Conservation (phyloP, 2,329 filamentous ascomycete genomes). For the Zymoseptoria crescenta region DNA sequence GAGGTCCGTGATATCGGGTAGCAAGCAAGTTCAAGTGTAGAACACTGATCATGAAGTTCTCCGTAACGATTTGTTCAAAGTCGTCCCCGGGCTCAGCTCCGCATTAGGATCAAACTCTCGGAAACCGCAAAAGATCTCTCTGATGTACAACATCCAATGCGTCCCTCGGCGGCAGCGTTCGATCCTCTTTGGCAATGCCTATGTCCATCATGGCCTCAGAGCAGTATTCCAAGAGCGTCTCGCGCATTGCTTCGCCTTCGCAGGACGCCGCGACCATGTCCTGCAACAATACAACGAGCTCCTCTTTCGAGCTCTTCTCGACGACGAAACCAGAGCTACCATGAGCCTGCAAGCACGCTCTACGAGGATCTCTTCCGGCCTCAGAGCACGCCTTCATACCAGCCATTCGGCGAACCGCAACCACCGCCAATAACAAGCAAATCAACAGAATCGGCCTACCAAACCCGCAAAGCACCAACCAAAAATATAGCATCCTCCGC, state of each 20-base stretch:
- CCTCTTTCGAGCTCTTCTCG: constrained; percentile 1
- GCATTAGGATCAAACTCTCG: too few relatives aligned
- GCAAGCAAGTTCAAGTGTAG: too few relatives aligned
- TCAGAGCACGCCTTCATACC: neutral
- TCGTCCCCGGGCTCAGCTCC: neutral
- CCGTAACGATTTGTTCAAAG: too few relatives aligned
- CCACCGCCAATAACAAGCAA: neutral
- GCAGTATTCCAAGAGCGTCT: neutral
- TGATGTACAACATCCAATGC: constrained; percentile 23
- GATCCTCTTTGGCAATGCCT: constrained; percentile 60
- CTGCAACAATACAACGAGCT: neutral
- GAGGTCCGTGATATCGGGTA: too few relatives aligned
- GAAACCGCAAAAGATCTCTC: neutral
- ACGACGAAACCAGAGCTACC: neutral
- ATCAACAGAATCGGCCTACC: neutral
- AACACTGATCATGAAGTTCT: too few relatives aligned
- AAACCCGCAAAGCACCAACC: neutral
- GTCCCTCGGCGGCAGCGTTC: constrained; percentile 30
- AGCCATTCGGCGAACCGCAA: neutral
- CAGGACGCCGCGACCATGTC: constrained; percentile 1
- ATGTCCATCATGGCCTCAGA: constrained; percentile 43
- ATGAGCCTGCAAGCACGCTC: constrained; percentile 6
- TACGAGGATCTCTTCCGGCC: neutral
- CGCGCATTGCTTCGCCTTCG: constrained; percentile 15
- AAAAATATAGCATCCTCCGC: neutral